These are phyloP conservation scores for Nectriaceae sp. DNA, from an alignment of 2,329 filamentous ascomycete genomes.

Conservation along the genomic window DNA sequence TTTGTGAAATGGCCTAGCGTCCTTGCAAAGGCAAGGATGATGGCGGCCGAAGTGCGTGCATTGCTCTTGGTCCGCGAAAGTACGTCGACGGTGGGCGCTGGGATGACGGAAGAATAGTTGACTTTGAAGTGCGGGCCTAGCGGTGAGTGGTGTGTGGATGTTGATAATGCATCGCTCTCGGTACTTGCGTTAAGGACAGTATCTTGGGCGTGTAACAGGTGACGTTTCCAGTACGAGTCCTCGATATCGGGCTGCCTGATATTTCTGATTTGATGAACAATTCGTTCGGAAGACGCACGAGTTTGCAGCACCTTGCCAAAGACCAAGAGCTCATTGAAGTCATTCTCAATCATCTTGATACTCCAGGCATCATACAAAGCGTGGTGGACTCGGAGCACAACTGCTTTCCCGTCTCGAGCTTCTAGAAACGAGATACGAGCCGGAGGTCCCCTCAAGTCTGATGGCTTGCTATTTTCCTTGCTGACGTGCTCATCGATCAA, in stretches of 20 bases:
- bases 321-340: conserved; percentile 11
- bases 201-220: not conserved
- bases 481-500: conserved; percentile 13
- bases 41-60: conserved; percentile 6
- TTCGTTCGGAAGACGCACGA: not conserved
- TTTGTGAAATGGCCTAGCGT: conserved; percentile 5
- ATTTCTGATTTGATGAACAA: not conserved
- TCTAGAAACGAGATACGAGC: conserved; percentile 19
- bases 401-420: conserved; percentile 17
- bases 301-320: not conserved
- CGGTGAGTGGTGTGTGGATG: not conserved
- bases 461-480: conserved; percentile 11
- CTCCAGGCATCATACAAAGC: conserved; percentile 28
- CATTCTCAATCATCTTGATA: conserved; percentile 25
- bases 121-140: conserved; percentile 10
- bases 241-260: not conserved
- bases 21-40: conserved; percentile 9
- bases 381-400: conserved; percentile 25
- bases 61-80: conserved; percentile 2
- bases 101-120: conserved; percentile 1
- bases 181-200: not conserved
- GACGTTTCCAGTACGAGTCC: not conserved
- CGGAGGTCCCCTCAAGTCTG: conserved; percentile 17
- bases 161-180: not conserved
- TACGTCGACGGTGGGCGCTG: not conserved